Evolutionary conservation across 768 basidiomycete species (phyloP).

Genomic region (Boletus tylopilopsis): DNA sequence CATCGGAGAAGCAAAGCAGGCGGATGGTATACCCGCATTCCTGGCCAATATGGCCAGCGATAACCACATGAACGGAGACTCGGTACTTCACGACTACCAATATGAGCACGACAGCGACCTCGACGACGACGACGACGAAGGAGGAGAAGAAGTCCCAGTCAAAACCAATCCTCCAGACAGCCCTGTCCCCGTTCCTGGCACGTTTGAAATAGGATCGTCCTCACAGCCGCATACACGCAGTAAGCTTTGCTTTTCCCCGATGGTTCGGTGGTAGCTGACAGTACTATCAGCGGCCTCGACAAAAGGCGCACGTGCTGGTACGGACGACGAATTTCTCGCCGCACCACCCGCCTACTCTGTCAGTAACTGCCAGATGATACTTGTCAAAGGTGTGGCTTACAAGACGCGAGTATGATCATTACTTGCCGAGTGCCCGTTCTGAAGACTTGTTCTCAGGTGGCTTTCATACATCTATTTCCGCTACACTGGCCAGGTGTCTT

Average conservation of each 20-base stretch:
- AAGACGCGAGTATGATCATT: constrained; percentile 21
- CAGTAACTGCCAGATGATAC: constrained; percentile 21
- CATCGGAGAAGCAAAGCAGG: constrained; percentile 5
- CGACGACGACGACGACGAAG: constrained; percentile 30
- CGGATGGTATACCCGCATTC: constrained; percentile 7
- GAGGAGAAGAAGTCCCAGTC: neutral
- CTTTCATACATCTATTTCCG: constrained; percentile 28
- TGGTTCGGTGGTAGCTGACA: neutral
- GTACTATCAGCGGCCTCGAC: neutral
- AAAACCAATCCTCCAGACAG: too few species aligned
- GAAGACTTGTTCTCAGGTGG: constrained; percentile 16
- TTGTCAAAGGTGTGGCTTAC: constrained; percentile 28
- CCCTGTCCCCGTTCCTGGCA: neutral
- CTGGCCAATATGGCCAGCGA: constrained; percentile 23
- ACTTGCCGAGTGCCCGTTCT: neutral
- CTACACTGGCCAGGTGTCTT: constrained; percentile 29
- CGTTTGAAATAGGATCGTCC: neutral
- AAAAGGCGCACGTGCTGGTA: neutral
- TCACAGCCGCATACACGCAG: constrained; percentile 3
- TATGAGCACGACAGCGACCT: constrained; percentile 30
- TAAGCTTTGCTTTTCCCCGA: neutral
- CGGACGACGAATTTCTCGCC: neutral
- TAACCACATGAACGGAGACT: constrained; percentile 13
- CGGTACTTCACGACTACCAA: constrained; percentile 25
- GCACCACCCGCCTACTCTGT: constrained; percentile 22